Evolutionary conservation across 75 land plant genomes (phyloP).

Genomic region (Pseudotsuga menziesii): DNA sequence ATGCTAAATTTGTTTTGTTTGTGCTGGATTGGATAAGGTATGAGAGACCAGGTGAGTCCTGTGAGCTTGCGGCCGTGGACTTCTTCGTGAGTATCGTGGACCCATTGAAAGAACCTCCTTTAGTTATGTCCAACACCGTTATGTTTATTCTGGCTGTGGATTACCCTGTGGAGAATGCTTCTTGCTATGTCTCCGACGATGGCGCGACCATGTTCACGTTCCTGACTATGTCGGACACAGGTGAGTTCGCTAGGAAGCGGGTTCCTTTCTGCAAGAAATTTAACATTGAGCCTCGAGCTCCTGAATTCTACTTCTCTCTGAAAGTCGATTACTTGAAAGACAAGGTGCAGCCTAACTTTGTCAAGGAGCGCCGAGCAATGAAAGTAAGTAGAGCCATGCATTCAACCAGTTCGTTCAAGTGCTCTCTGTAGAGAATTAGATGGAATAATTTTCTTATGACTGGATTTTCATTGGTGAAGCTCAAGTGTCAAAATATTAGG

Average conservation of each 20-base stretch:
- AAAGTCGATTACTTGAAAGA: conserved; percentile 68
- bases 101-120: conserved; percentile 68
- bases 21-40: conserved; percentile 15
- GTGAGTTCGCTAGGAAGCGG: conserved; percentile 67
- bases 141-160: conserved; percentile 64
- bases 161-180: conserved; percentile 70
- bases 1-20: too few relatives aligned
- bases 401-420: background rate
- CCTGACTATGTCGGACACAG: conserved; percentile 55
- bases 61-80: conserved; percentile 50
- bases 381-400: conserved; percentile 21
- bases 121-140: conserved; percentile 62
- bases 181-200: conserved; percentile 74
- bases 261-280: conserved; percentile 70
- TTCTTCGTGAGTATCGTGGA: conserved; percentile 69
- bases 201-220: conserved; percentile 68
- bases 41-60: conserved; percentile 54
- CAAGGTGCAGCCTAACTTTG: conserved; percentile 65
- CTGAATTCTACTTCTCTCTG: conserved; percentile 54
- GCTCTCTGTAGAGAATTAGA: too few relatives aligned
- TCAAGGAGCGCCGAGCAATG: conserved; percentile 53
- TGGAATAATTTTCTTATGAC: background rate
- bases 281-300: conserved; percentile 57
- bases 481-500: too few relatives aligned
- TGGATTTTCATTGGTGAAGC: background rate